Evolutionary conservation across 129 eudicot species (phyloP).

Genomic region (Escallonia rubra): DNA sequence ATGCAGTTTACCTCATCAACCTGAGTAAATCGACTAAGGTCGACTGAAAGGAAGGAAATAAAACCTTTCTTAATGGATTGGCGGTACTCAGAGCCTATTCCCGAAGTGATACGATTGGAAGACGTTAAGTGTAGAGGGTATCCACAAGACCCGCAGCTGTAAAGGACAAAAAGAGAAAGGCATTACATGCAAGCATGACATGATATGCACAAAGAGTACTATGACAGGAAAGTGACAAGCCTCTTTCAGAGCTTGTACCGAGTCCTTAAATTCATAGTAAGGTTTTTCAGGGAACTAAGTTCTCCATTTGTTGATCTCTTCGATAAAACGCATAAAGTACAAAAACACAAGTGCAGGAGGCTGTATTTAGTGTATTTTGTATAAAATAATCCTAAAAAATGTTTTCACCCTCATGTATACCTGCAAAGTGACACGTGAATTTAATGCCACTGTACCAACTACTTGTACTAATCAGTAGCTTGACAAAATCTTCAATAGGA

Average conservation of each 20-base stretch:
- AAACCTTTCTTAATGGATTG: slow-evolving; percentile 62
- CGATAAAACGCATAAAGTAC: background rate
- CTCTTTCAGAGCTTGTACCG: background rate
- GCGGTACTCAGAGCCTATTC: slow-evolving; percentile 54
- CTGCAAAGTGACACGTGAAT: too few relatives aligned
- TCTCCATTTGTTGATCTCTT: background rate
- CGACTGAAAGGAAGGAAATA: slow-evolving; percentile 57
- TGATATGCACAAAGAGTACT: background rate
- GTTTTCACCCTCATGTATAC: too few relatives aligned
- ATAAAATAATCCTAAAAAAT: too few relatives aligned
- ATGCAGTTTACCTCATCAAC: slow-evolving; percentile 57
- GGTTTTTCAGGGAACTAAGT: background rate
- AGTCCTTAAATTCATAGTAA: background rate
- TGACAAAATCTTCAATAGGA: too few relatives aligned
- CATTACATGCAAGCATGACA: slow-evolving; percentile 1
- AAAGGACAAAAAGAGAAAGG: slow-evolving; percentile 11
- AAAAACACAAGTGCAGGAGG: background rate
- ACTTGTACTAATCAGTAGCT: too few relatives aligned
- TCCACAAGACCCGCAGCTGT: slow-evolving; percentile 87
- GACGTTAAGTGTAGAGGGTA: slow-evolving; percentile 62
- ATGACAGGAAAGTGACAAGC: background rate
- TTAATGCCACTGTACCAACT: too few relatives aligned
- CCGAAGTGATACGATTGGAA: slow-evolving; percentile 57
- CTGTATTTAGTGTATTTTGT: too few relatives aligned
- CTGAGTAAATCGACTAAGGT: slow-evolving; percentile 78